These are phyloP conservation scores for Vitis cinerea DNA, from an alignment of 164 flowering plant species.

Conservation along the genomic window DNA sequence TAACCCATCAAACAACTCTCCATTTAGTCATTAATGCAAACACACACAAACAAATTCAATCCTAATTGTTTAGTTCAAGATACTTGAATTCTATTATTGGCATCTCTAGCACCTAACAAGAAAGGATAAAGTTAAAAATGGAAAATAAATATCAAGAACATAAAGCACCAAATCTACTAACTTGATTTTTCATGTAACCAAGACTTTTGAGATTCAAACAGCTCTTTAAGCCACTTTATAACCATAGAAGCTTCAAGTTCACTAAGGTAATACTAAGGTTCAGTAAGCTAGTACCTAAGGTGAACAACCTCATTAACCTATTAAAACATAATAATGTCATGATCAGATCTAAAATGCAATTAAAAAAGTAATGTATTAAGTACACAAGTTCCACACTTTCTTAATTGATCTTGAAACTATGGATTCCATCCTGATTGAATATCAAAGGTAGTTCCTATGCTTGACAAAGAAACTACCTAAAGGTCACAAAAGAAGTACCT, in stretches of 20 bases:
- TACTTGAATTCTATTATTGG: conserved; percentile 64
- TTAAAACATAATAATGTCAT: too few species aligned
- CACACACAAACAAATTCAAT: not conserved
- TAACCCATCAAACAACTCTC: too few species aligned
- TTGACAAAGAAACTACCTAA: too few species aligned
- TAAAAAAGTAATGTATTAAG: too few species aligned
- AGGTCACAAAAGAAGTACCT: too few species aligned
- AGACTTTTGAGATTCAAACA: conserved; percentile 70
- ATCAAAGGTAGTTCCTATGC: too few species aligned
- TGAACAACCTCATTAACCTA: too few species aligned
- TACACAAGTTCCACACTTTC: too few species aligned
- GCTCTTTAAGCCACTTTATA: conserved; percentile 67
- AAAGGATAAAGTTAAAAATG: not conserved
- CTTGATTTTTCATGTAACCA: conserved; percentile 46
- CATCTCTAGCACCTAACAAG: conserved; percentile 45
- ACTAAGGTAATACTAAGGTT: conserved; percentile 27
- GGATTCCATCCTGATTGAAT: too few species aligned
- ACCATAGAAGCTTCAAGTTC: conserved; percentile 80
- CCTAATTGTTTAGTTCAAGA: not conserved
- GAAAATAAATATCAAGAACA: not conserved
- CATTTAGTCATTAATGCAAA: not conserved
- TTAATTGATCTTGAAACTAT: too few species aligned
- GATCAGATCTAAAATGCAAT: too few species aligned
- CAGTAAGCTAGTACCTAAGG: not conserved
- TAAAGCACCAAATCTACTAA: conserved; percentile 6